Conservation (phyloP, 768 basidiomycete genomes). For the Boletus rex-veris region DNA sequence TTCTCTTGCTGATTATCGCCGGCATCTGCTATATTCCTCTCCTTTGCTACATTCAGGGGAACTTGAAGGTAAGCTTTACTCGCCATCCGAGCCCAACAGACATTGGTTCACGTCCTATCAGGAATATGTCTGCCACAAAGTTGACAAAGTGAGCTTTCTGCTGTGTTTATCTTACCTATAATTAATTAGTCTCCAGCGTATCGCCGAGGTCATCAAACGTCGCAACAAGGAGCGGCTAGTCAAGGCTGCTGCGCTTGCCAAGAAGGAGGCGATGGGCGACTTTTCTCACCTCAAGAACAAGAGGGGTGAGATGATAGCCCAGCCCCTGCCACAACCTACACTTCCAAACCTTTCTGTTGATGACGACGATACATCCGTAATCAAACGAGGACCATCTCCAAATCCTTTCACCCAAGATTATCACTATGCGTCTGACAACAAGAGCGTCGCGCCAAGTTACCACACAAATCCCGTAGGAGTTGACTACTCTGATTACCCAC, state of each 20-base stretch:
- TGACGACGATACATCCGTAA: constrained; percentile 53
- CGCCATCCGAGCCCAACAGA: background rate
- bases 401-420: constrained; percentile 55
- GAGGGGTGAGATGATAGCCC: constrained; percentile 79
- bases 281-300: constrained; percentile 90
- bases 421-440: constrained; percentile 50
- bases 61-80: constrained; percentile 69
- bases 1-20: constrained; percentile 78
- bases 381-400: constrained; percentile 52
- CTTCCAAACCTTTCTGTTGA: constrained; percentile 89
- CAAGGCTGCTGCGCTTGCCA: constrained; percentile 76
- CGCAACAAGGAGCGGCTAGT: constrained; percentile 82
- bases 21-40: constrained; percentile 91
- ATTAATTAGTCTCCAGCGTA: constrained; percentile 55
- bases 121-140: constrained; percentile 99
- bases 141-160: constrained; percentile 73
- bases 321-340: constrained; percentile 88
- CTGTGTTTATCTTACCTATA: constrained; percentile 1
- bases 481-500: constrained; percentile 49
- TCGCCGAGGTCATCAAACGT: constrained; percentile 88
- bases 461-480: constrained; percentile 40
- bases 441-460: constrained; percentile 37
- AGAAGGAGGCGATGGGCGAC: constrained; percentile 90
- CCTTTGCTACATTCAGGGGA: constrained; percentile 92
- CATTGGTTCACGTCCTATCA: constrained; percentile 26